Conservation (phyloP, 306 rosid genomes). For the Rosa multiflora region DNA sequence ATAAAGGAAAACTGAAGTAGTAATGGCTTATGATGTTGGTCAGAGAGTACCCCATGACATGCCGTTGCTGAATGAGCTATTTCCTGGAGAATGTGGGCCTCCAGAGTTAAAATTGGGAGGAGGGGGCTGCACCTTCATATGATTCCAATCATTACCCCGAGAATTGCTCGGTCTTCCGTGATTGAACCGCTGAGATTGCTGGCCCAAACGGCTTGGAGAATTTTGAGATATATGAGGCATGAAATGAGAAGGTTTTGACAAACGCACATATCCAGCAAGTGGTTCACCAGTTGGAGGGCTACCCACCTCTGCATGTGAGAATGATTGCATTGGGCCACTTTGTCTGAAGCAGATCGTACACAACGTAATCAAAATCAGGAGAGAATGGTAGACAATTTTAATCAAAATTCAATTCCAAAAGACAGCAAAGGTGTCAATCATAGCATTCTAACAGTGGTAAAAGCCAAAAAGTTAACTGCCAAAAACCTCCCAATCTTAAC, state of each 20-base stretch:
- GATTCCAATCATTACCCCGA: conserved; percentile 73
- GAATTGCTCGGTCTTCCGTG: conserved; percentile 58
- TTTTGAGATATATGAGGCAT: conserved; percentile 69
- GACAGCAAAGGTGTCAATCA: not conserved
- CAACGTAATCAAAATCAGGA: conserved; percentile 2
- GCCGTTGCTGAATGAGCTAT: conserved; percentile 55
- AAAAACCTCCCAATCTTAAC: not conserved
- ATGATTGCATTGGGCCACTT: conserved; percentile 68
- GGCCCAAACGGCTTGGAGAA: conserved; percentile 93
- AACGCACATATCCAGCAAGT: conserved; percentile 51
- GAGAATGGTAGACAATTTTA: not conserved
- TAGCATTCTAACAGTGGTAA: not conserved
- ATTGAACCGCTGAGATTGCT: conserved; percentile 69
- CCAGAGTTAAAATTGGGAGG: conserved; percentile 62
- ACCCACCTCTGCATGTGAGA: conserved; percentile 66
- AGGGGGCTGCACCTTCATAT: conserved; percentile 66
- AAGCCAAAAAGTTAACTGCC: not conserved
- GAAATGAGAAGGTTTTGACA: conserved; percentile 70
- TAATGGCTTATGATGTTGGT: conserved; percentile 16
- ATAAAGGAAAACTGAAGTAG: conserved; percentile 22
- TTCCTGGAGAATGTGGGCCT: conserved; percentile 80
- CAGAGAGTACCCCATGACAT: conserved; percentile 82
- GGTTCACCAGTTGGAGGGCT: conserved; percentile 61
- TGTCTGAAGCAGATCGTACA: conserved; percentile 43
- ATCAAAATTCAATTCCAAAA: not conserved